Evolutionary conservation across 1,284 basidiomycete species (phyloP).

Genomic region (Amylostereum areolatum): DNA sequence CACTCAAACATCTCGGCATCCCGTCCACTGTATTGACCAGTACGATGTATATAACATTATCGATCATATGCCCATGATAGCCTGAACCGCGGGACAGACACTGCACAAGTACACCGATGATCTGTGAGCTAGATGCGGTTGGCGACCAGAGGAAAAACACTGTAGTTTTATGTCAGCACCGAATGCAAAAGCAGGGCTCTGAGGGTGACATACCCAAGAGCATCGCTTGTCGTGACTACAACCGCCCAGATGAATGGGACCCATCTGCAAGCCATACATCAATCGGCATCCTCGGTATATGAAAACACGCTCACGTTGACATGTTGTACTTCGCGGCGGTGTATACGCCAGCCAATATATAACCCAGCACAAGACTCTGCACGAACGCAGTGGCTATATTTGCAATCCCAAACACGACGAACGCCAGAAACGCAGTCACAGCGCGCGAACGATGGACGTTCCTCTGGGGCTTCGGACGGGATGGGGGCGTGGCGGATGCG

Average conservation of each 20-base stretch:
- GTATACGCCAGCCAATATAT: slow-evolving; percentile 65
- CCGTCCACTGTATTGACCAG: too few relatives aligned
- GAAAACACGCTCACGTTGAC: slow-evolving; percentile 65
- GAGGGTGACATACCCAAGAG: slow-evolving; percentile 48
- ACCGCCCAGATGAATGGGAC: slow-evolving; percentile 75
- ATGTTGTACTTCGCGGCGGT: slow-evolving; percentile 65
- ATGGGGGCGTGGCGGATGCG: too few relatives aligned
- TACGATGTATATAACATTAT: too few relatives aligned
- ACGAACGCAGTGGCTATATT: slow-evolving; percentile 62
- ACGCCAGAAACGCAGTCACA: slow-evolving; percentile 60
- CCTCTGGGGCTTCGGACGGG: too few relatives aligned
- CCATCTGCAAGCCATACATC: slow-evolving; percentile 45
- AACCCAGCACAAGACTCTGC: slow-evolving; percentile 67
- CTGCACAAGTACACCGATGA: too few relatives aligned
- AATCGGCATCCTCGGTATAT: neutral
- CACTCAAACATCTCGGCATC: neutral
- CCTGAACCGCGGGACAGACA: too few relatives aligned
- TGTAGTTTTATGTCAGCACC: slow-evolving; percentile 15
- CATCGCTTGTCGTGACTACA: slow-evolving; percentile 60
- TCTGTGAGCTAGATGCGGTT: slow-evolving; percentile 36
- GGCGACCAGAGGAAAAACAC: slow-evolving; percentile 52
- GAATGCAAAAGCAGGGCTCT: slow-evolving; percentile 2
- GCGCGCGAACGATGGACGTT: slow-evolving; percentile 51
- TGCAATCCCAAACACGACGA: slow-evolving; percentile 50
- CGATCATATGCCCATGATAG: too few relatives aligned